Percentiles rank a stretch among this genome's conserved stretches.
Evolutionary conservation across 306 rosid species (phyloP).

Genomic region (Gleditsia sinensis): DNA sequence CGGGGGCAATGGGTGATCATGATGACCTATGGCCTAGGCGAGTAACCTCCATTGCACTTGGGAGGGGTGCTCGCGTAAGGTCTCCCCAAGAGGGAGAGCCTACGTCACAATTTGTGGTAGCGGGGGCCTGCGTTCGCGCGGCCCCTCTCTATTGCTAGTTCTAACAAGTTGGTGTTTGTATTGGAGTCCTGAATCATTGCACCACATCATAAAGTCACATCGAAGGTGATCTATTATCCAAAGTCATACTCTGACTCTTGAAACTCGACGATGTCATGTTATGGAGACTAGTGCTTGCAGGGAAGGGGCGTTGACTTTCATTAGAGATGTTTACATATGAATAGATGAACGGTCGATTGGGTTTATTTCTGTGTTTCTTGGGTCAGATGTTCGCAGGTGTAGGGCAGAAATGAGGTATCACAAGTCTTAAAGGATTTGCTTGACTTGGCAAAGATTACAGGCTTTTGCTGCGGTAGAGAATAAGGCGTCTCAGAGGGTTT

Average conservation of each 20-base stretch:
- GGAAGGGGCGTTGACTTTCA: constrained; percentile 48
- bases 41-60: constrained; percentile 50
- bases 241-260: constrained; percentile 38
- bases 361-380: neutral
- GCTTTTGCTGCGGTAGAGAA: constrained; percentile 30
- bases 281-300: constrained; percentile 34
- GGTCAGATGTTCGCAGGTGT: constrained; percentile 38
- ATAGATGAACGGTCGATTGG: no score
- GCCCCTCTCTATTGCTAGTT: constrained; percentile 22
- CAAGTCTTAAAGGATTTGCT: constrained; percentile 43
- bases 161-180: no score
- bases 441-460: constrained; percentile 39
- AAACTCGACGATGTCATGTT: neutral
- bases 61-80: constrained; percentile 47
- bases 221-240: constrained; percentile 23
- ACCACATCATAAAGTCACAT: no score
- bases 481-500: no score
- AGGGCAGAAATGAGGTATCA: constrained; percentile 44
- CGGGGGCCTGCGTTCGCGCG: constrained; percentile 51
- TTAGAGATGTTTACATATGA: constrained; percentile 49
- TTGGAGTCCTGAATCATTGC: no score
- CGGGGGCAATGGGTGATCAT: constrained; percentile 44
- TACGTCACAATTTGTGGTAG: constrained; percentile 45
- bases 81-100: constrained; percentile 39
- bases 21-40: constrained; percentile 45